phyloP scores from a whole-genome alignment of 179 eudicot genomes.

The Spergularia azorica region DNA sequence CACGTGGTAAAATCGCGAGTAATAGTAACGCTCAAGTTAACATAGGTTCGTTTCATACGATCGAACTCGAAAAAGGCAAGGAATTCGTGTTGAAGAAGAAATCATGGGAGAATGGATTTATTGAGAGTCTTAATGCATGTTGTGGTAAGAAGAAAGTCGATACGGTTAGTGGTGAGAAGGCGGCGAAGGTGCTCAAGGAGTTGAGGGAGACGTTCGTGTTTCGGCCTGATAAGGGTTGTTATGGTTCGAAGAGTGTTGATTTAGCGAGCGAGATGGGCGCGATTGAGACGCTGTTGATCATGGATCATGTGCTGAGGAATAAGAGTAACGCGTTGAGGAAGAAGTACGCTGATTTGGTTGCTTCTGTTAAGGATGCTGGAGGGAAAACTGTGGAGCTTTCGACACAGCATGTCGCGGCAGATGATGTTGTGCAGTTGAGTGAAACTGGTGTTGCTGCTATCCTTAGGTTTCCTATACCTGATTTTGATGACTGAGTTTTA shows the following conservation, averaged over 20 bases:
- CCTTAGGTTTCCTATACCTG: constrained; percentile 42
- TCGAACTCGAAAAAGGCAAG: constrained; percentile 32
- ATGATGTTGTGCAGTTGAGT: constrained; percentile 36
- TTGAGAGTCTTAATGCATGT: constrained; percentile 22
- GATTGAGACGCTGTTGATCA: constrained; percentile 38
- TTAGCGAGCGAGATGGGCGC: constrained; percentile 33
- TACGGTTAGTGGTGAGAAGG: constrained; percentile 22
- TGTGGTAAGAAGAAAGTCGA: neutral
- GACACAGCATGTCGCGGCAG: constrained; percentile 22
- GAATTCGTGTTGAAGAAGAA: constrained; percentile 32
- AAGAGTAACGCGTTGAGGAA: constrained; percentile 28
- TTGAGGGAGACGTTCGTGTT: constrained; percentile 26
- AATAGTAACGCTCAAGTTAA: constrained; percentile 3
- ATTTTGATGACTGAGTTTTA: constrained; percentile 20
- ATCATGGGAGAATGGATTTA: constrained; percentile 31
- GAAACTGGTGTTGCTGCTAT: constrained; percentile 37
- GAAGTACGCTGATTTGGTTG: constrained; percentile 31
- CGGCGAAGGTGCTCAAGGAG: constrained; percentile 20
- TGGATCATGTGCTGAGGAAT: constrained; percentile 37
- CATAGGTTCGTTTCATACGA: constrained; percentile 34
- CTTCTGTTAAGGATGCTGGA: constrained; percentile 40
- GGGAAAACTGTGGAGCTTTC: constrained; percentile 38
- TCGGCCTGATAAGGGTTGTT: constrained; percentile 34
- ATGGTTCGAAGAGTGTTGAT: constrained; percentile 38
- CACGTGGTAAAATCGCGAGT: constrained; percentile 25